These are phyloP conservation scores for Camellia sinensis DNA, from an alignment of 148 eudicot species.

Conservation along the genomic window DNA sequence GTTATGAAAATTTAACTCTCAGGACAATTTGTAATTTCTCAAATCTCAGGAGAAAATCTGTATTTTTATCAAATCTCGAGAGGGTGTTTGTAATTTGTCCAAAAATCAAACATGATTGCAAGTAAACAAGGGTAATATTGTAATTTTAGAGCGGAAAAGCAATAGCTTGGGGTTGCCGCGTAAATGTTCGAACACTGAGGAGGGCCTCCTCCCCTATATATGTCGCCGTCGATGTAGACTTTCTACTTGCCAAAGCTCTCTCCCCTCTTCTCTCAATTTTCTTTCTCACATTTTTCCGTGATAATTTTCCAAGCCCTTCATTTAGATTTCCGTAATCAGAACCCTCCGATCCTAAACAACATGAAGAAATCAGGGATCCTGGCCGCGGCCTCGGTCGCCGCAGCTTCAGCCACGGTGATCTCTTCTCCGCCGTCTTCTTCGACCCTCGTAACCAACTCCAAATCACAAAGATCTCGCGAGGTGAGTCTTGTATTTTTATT, in stretches of 20 bases:
- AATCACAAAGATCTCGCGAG: not conserved
- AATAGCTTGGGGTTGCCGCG: not conserved
- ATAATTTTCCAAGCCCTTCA: not conserved
- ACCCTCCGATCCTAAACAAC: not conserved
- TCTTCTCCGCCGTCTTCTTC: slow-evolving; percentile 3
- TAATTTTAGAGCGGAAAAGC: not conserved
- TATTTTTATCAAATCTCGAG: too few relatives aligned
- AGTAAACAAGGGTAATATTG: not conserved
- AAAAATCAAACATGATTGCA: too few relatives aligned
- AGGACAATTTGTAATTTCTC: too few relatives aligned
- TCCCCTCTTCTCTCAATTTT: not conserved
- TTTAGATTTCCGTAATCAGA: not conserved
- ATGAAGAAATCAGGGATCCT: slow-evolving; percentile 14
- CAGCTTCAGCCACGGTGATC: slow-evolving; percentile 9
- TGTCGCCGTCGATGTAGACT: not conserved
- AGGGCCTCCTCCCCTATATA: not conserved
- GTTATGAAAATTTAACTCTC: too few relatives aligned
- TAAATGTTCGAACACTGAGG: slow-evolving; percentile 9
- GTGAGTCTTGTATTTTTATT: not conserved
- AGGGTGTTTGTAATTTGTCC: too few relatives aligned
- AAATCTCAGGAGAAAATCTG: too few relatives aligned
- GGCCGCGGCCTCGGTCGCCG: slow-evolving; percentile 15
- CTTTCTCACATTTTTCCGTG: not conserved
- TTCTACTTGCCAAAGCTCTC: not conserved
- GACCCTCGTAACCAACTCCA: not conserved